Conservation (phyloP, 2,329 filamentous ascomycete genomes). For the Cytospora mali region DNA sequence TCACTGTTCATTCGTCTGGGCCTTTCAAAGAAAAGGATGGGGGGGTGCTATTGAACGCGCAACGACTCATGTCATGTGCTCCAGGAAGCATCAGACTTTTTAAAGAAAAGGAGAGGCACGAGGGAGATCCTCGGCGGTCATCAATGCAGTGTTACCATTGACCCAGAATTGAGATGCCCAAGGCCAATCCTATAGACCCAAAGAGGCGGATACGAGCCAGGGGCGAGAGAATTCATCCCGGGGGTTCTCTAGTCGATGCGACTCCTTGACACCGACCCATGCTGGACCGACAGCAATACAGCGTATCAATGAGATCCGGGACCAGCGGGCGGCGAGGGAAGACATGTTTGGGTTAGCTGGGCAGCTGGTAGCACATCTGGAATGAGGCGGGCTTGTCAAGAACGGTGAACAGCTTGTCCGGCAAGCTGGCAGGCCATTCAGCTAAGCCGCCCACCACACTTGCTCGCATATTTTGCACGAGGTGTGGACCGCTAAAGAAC, state of each 20-base stretch:
- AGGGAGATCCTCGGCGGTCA: slow-evolving; percentile 3
- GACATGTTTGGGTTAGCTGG: not conserved
- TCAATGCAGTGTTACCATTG: slow-evolving; percentile 24
- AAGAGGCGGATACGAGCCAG: not conserved
- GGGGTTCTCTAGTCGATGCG: slow-evolving; percentile 19
- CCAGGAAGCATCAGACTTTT: slow-evolving; percentile 17
- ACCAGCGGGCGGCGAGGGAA: slow-evolving; percentile 3
- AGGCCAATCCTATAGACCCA: not conserved
- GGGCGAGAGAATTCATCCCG: not conserved
- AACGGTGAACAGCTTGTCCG: slow-evolving; percentile 8
- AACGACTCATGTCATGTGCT: slow-evolving; percentile 18
- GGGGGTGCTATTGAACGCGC: slow-evolving; percentile 9
- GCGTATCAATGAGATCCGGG: slow-evolving; percentile 8
- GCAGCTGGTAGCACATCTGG: slow-evolving; percentile 13
- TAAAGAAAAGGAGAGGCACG: slow-evolving; percentile 4
- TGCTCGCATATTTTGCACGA: slow-evolving; percentile 14
- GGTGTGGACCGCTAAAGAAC: slow-evolving; percentile 13
- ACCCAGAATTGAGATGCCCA: slow-evolving; percentile 5
- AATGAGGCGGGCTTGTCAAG: not conserved
- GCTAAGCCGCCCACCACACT: slow-evolving; percentile 9
- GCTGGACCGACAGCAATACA: slow-evolving; percentile 12
- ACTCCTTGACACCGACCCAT: slow-evolving; percentile 19
- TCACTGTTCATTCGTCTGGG: not conserved
- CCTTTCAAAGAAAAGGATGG: too few species aligned
- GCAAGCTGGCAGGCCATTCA: not conserved